Evolutionary conservation across 371 early-diverging fungal genomes (phyloP).

Genomic region (Dichotomocladium elegans): DNA sequence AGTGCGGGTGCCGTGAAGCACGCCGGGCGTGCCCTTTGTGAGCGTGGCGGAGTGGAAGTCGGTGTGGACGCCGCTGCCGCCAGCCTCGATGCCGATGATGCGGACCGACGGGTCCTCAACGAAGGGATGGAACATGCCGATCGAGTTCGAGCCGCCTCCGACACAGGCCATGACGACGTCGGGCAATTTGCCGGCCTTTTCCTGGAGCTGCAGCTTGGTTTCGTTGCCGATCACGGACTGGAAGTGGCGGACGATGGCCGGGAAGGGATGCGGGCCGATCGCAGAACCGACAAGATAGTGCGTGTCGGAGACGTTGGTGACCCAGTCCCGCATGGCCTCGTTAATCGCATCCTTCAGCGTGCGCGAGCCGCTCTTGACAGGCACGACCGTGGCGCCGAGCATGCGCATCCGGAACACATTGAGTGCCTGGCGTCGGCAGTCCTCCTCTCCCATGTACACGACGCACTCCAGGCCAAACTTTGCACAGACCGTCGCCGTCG

Average conservation of each 20-base stretch:
- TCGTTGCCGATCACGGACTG: constrained; percentile 92
- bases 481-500: constrained; percentile 97
- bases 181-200: constrained; percentile 80
- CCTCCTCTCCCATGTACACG: constrained; percentile 97
- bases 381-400: constrained; percentile 90
- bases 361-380: constrained; percentile 74
- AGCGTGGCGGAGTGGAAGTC: constrained; percentile 89
- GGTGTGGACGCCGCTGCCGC: constrained; percentile 85
- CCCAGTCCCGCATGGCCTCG: constrained; percentile 98
- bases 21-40: constrained; percentile 84
- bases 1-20: constrained; percentile 94
- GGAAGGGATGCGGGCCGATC: constrained; percentile 95
- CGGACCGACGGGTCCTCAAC: constrained; percentile 76
- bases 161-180: constrained; percentile 95
- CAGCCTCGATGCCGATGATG: constrained; percentile 93
- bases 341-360: constrained; percentile 98
- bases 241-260: constrained; percentile 93
- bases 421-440: constrained; percentile 89
- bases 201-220: constrained; percentile 78
- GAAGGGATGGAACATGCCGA: constrained; percentile 96
- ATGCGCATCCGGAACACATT: constrained; percentile 96
- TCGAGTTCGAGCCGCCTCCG: constrained; percentile 91
- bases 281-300: constrained; percentile 97
- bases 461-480: constrained; percentile 94
- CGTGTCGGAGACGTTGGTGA: constrained; percentile 89